Base-by-base conservation (phyloP, 2,329 filamentous ascomycete genomes). In the Penicillium olsonii region DNA sequence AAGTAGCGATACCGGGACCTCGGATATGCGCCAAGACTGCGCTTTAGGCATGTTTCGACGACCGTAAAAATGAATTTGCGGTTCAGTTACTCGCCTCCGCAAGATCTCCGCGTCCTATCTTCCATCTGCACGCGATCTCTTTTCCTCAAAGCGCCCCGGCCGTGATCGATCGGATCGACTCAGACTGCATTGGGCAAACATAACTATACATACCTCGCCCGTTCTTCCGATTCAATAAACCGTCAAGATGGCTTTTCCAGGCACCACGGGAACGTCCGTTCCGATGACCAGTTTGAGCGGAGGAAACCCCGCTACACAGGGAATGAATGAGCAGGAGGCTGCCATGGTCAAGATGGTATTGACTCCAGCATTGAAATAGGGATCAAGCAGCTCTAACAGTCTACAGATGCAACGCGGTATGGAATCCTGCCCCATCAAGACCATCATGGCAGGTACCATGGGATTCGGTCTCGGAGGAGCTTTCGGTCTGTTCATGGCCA, bases 401-500 rank as follows among this genome's bases (percentile, higher is more conserved):
- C 4, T 26, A 19, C 45, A 94, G 88, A 87, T 96, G 77, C 84
- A 90, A 79, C 74, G 78, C 19, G 84, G 84, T 37, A 96, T 96
- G 90, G 92, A 97, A 73, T 95, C 90, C 27, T 99, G 94, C 69
- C 84, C 87, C 19, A 86, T 86, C 50, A 99, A 99, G 73, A 88
- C 90, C 15, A 86, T 84, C 61, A 87, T 99, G 74, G 88, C 92
- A 0, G 94, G 92, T 49, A 89, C 87, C 19, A 95, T 95, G 84
- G 94, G 94, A 14, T 96, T 96, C 65, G 94, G 87, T 31, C 86
- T 99, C 59, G 94, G 94, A 55, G 94, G 91, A 64, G 78, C 95
- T 37, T 99, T 99, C 62, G 94, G 94, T 61, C 82, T 97, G 64
- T 99, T 99, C 78, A 99, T 97, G 92, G 90, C 92, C 52, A 94